Base-by-base conservation (phyloP, 2,329 filamentous ascomycete genomes). In the Colletotrichum sp. region DNA sequence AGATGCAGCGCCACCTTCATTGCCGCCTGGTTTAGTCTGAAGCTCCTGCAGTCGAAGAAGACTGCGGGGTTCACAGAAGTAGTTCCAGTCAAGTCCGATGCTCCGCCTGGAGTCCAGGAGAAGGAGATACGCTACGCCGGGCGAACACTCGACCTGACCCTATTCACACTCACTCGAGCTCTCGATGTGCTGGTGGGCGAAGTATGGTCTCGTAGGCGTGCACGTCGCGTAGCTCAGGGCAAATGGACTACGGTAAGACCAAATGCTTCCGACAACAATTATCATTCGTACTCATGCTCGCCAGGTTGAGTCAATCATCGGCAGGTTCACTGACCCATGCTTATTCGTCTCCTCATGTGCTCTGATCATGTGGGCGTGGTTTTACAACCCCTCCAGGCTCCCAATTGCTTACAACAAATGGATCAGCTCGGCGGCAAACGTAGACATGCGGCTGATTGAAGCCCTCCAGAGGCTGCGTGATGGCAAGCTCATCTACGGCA, bases 281-380 rank as follows among this genome's bases (percentile, higher is more conserved):
- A 28, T 7, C 6, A 26, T 39, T 64, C n/a, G 9, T 15, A 18
- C 34, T 76, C 5, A 71, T 68, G 81, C 81, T 80, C 81, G 81
- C 60, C 80, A 80, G 79, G 69, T 87, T 15, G 89, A 91, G 77
- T 81, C 83, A 13, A 72, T 83, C 28, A 78, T 88, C 77, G 86
- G 86, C 28, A 83, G 78, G 12, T 82, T 91, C 49, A 87, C 91
- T n/a, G 94, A 96, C 81, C 91, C 94, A 6, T 85, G 90, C 7
- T 85, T 96, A 21, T 98, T 98, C 83, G 92, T 93, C 60, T 83
- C 89, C 39, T 96, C 94, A 24, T 92, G 91, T 52, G 93, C 93
- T 26, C 86, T 95, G 49, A 93, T 98, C 79, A 98, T 98, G 95
- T 96, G 95, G 93, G 91, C 95, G 21, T 98, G 95, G 94, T 93